A percentile compares a stretch with the other conserved stretches of the same genome.
Evolutionary conservation across 139 green algal species (phyloP).

Genomic region (Zygnema cylindricum): DNA sequence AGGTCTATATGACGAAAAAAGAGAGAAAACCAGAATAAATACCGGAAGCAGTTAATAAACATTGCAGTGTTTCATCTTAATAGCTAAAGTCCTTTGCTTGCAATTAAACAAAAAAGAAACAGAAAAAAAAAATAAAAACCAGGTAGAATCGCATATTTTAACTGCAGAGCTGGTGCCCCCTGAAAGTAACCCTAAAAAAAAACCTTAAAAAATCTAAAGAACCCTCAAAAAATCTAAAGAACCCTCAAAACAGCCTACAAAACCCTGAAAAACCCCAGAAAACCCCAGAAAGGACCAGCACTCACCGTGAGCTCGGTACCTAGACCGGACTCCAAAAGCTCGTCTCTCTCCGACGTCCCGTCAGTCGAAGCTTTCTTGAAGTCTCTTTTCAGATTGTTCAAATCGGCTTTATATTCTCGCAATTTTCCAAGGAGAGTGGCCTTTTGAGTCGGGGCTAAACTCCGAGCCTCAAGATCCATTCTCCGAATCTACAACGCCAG

Average conservation of each 20-base stretch:
- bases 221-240: neutral
- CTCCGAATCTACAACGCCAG: too few relatives aligned
- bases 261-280: too few relatives aligned
- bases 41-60: neutral
- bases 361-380: slow-evolving; percentile 65
- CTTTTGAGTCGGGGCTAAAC: slow-evolving; percentile 73
- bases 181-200: too few relatives aligned
- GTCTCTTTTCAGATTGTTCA: slow-evolving; percentile 73
- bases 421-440: slow-evolving; percentile 76
- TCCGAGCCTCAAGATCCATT: slow-evolving; percentile 94
- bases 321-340: slow-evolving; percentile 87
- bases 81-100: neutral
- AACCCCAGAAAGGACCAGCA: too few relatives aligned
- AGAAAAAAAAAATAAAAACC: neutral
- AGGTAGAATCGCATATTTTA: too few relatives aligned
- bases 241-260: too few relatives aligned
- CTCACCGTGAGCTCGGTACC: slow-evolving; percentile 66
- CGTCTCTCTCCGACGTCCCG: slow-evolving; percentile 62
- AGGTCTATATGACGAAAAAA: neutral
- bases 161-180: too few relatives aligned
- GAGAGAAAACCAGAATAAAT: neutral
- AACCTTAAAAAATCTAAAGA: too few relatives aligned
- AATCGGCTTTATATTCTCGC: slow-evolving; percentile 89
- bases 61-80: neutral
- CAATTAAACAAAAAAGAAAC: neutral